phyloP scores from a whole-genome alignment of 108 stramenopile genomes.

The Skeletonema grethae region DNA sequence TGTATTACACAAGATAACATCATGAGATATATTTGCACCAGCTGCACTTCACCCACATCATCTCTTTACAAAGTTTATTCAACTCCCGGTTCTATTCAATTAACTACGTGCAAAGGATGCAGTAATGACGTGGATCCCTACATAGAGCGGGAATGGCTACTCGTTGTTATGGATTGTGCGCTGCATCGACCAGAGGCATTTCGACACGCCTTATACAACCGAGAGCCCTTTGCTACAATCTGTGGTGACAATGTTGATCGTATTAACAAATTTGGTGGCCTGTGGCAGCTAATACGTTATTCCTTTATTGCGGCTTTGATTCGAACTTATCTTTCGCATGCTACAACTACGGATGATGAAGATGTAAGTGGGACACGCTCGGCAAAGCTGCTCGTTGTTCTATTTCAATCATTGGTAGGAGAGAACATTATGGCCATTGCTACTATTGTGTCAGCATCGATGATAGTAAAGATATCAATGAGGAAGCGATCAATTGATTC shows the following conservation, averaged over 20 bases:
- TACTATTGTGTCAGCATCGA: not conserved
- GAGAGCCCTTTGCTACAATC: conserved; percentile 18
- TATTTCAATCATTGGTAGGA: conserved; percentile 1
- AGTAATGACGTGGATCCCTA: conserved; percentile 63
- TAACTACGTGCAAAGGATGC: conserved; percentile 25
- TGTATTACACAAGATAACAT: no score
- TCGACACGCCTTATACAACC: conserved; percentile 64
- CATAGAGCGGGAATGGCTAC: conserved; percentile 70
- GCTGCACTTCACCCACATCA: conserved; percentile 29
- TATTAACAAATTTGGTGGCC: not conserved
- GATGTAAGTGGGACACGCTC: not conserved
- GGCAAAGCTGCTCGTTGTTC: not conserved
- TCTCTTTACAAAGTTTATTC: conserved; percentile 40
- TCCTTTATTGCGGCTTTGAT: not conserved
- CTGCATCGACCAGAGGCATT: conserved; percentile 62
- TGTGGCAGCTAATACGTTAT: not conserved
- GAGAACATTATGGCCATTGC: conserved; percentile 4
- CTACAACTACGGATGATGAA: not conserved
- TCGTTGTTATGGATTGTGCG: conserved; percentile 63
- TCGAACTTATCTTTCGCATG: conserved; percentile 14
- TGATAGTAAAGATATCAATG: not conserved
- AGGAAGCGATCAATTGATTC: not conserved
- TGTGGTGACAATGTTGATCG: not conserved
- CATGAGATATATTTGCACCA: conserved; percentile 29
- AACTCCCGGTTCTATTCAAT: conserved; percentile 37